phyloP scores from a whole-genome alignment of 306 rosid species.

The Vachellia pachyceras region DNA sequence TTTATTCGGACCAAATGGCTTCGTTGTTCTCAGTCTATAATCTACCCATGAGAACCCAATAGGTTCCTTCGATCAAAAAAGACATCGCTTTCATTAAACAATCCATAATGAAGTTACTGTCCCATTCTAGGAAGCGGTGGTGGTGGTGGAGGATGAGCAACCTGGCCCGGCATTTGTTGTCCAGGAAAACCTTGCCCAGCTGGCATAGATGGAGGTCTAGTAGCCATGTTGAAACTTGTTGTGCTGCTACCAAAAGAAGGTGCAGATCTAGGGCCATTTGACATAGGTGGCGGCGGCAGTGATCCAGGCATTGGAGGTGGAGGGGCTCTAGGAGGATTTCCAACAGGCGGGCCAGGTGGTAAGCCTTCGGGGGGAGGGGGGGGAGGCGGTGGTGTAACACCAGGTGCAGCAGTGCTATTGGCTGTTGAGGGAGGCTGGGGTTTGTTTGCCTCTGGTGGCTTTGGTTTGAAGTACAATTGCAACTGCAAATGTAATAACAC shows the following conservation, averaged over 20 bases:
- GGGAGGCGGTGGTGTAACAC: constrained; percentile 90
- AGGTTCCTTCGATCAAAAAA: not conserved
- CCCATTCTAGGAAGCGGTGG: constrained; percentile 66
- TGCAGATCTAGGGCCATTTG: constrained; percentile 83
- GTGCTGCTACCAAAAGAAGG: constrained; percentile 62
- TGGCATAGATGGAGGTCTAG: constrained; percentile 73
- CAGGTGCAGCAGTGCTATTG: constrained; percentile 80
- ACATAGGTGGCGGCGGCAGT: constrained; percentile 78
- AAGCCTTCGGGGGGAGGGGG: constrained; percentile 84
- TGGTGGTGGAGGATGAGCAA: constrained; percentile 62
- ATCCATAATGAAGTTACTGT: constrained; percentile 23
- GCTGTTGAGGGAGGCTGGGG: constrained; percentile 71
- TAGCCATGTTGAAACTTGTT: constrained; percentile 66
- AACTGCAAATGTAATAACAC: constrained; percentile 60
- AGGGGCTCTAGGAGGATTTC: constrained; percentile 81
- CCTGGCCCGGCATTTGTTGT: constrained; percentile 62
- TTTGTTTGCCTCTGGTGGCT: constrained; percentile 86
- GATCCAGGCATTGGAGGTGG: constrained; percentile 82
- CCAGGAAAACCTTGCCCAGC: constrained; percentile 76
- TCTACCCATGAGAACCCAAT: not conserved
- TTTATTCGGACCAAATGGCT: not conserved
- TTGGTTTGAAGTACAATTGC: constrained; percentile 87
- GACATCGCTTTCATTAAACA: not conserved
- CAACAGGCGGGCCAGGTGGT: constrained; percentile 66
- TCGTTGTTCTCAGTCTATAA: not conserved